Conservation (phyloP, 257 asterid genomes). For the Nicotiana noctiflora region DNA sequence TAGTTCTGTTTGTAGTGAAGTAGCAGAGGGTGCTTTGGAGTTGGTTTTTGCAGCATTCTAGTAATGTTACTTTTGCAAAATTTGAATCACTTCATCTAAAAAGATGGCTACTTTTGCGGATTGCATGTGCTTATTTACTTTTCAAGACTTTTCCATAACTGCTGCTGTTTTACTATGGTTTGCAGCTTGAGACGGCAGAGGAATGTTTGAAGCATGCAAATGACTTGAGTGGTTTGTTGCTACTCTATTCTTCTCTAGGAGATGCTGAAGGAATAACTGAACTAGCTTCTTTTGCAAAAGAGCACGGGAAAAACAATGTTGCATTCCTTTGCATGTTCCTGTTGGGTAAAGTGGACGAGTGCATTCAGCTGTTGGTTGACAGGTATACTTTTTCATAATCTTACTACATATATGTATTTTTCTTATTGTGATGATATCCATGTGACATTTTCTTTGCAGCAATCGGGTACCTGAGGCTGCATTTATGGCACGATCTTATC, state of each 20-base stretch:
- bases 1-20: not conserved
- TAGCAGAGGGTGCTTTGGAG: slow-evolving; percentile 1
- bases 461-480: slow-evolving; percentile 99
- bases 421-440: slow-evolving; percentile 5
- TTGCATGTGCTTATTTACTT: not conserved
- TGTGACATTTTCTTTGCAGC: slow-evolving; percentile 38
- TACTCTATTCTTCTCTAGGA: slow-evolving; percentile 85
- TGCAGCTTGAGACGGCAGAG: slow-evolving; percentile 86
- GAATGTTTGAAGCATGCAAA: slow-evolving; percentile 88
- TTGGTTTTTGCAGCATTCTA: slow-evolving; percentile 5
- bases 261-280: slow-evolving; percentile 70
- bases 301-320: slow-evolving; percentile 89
- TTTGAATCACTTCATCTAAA: no score
- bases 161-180: not conserved
- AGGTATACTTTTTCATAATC: slow-evolving; percentile 37
- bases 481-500: slow-evolving; percentile 96
- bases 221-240: slow-evolving; percentile 90
- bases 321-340: slow-evolving; percentile 87
- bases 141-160: not conserved
- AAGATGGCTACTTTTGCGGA: not conserved
- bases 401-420: not conserved
- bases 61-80: not conserved
- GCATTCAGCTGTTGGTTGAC: slow-evolving; percentile 90
- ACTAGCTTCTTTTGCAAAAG: slow-evolving; percentile 76
- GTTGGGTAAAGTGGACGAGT: slow-evolving; percentile 92